Percentiles rank a stretch among this genome's conserved stretches.
Conservation (phyloP, 306 rosid genomes). For the Senna siamea region DNA sequence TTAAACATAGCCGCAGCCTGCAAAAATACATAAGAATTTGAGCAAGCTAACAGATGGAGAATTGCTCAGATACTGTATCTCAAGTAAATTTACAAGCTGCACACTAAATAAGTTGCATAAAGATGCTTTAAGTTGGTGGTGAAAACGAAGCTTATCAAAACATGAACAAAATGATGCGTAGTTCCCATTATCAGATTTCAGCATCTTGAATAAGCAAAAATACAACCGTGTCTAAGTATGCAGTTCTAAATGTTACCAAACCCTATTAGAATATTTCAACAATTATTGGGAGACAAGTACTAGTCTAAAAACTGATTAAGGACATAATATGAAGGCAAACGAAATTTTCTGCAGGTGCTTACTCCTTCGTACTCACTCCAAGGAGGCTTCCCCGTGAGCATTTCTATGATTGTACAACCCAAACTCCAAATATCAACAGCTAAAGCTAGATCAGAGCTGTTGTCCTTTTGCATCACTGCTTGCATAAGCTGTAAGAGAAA, state of each 20-base stretch:
- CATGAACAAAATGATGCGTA: neutral
- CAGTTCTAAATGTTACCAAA: constrained; percentile 8
- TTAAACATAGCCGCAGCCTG: constrained; percentile 99
- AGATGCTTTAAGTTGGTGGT: constrained; percentile 19
- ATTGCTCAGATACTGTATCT: neutral
- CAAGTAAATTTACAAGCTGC: constrained; percentile 23
- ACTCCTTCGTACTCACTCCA: constrained; percentile 99
- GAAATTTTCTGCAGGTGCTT: constrained; percentile 35
- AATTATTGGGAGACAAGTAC: neutral
- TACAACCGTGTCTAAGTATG: constrained; percentile 13
- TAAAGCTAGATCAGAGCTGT: constrained; percentile 80
- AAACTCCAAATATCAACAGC: constrained; percentile 97
- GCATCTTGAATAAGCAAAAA: constrained; percentile 4
- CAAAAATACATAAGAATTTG: constrained; percentile 40
- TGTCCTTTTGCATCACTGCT: constrained; percentile 78
- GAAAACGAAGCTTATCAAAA: constrained; percentile 18
- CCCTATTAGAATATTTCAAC: neutral
- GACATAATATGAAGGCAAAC: constrained; percentile 6
- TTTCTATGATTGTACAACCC: constrained; percentile 96
- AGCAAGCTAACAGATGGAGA: constrained; percentile 35
- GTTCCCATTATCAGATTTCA: constrained; percentile 12
- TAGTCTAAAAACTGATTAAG: neutral
- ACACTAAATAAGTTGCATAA: constrained; percentile 15
- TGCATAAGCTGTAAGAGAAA: constrained; percentile 72
- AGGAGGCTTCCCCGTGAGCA: constrained; percentile 95